A percentile compares a stretch with the other conserved stretches of the same genome.
These are phyloP conservation scores for Podospora appendiculata DNA, from an alignment of 495 filamentous ascomycete species.

Conservation along the genomic window DNA sequence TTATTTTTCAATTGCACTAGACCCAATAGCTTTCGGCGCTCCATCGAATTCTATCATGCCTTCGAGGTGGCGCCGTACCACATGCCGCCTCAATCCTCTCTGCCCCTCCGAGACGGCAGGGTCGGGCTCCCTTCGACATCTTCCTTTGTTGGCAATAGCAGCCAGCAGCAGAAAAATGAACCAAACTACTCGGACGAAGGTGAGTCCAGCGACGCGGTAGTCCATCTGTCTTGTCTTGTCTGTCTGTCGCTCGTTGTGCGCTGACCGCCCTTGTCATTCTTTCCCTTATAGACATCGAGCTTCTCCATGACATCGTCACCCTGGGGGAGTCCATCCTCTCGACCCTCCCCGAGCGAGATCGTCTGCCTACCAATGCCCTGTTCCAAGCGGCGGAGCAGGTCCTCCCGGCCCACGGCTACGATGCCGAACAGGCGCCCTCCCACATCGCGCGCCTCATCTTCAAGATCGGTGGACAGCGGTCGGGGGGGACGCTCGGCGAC, in stretches of 20 bases:
- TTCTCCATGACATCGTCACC: slow-evolving; percentile 69
- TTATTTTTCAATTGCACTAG: slow-evolving; percentile 3
- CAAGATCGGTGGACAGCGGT: slow-evolving; percentile 57
- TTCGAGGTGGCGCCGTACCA: slow-evolving; percentile 22
- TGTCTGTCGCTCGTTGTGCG: no score
- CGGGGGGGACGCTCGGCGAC: slow-evolving; percentile 27
- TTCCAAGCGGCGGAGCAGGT: slow-evolving; percentile 73
- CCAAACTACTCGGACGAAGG: background rate
- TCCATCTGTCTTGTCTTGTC: no score
- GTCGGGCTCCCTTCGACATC: slow-evolving; percentile 35
- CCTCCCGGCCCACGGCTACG: slow-evolving; percentile 56
- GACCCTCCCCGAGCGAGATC: slow-evolving; percentile 48
- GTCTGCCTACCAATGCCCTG: slow-evolving; percentile 66
- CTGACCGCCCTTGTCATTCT: no score
- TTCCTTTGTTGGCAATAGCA: slow-evolving; percentile 1
- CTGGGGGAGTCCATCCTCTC: slow-evolving; percentile 55
- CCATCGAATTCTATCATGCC: slow-evolving; percentile 23
- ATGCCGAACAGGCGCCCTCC: slow-evolving; percentile 60
- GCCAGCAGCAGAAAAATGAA: background rate
- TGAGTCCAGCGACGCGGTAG: slow-evolving; percentile 50
- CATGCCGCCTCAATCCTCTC: slow-evolving; percentile 26
- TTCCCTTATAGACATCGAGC: slow-evolving; percentile 50
- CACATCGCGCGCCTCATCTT: slow-evolving; percentile 72
- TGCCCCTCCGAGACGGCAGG: slow-evolving; percentile 29
- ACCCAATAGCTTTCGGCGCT: slow-evolving; percentile 1